Percentiles rank a stretch among this genome's conserved stretches.
Conservation (phyloP, 148 eudicot species). For the Rhododendron griersonianum region DNA sequence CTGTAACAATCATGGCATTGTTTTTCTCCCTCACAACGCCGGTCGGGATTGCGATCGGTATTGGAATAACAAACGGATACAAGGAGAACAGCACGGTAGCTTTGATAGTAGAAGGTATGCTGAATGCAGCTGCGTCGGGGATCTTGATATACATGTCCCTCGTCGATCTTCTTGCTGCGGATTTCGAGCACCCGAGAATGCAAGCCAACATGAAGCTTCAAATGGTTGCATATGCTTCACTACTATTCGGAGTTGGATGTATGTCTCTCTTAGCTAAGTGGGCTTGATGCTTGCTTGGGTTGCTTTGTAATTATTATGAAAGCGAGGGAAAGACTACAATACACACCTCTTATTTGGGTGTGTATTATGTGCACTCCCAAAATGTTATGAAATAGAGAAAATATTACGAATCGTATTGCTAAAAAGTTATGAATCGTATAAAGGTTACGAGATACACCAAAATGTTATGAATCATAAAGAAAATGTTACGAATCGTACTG, state of each 20-base stretch:
- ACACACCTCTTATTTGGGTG: no score
- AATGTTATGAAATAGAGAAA: no score
- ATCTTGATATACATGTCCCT: constrained; percentile 16
- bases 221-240: not conserved
- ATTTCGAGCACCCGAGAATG: constrained; percentile 9
- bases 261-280: constrained; percentile 15
- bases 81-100: not conserved
- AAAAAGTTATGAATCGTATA: no score
- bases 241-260: constrained; percentile 7
- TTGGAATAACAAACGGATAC: not conserved
- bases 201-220: not conserved
- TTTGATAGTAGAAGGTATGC: not conserved
- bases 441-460: no score
- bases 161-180: constrained; percentile 14
- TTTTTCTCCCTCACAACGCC: constrained; percentile 11
- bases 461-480: no score
- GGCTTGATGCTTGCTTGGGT: not conserved
- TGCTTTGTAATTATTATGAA: no score
- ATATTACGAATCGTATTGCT: no score
- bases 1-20: not conserved
- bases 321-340: no score
- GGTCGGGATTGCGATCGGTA: not conserved
- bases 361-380: no score
- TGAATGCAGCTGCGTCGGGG: constrained; percentile 10
- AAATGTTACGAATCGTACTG: no score